A percentile compares a stretch with the other conserved stretches of the same genome.
Evolutionary conservation across 2,329 filamentous ascomycete species (phyloP).

Genomic region (Penicillium sp.): DNA sequence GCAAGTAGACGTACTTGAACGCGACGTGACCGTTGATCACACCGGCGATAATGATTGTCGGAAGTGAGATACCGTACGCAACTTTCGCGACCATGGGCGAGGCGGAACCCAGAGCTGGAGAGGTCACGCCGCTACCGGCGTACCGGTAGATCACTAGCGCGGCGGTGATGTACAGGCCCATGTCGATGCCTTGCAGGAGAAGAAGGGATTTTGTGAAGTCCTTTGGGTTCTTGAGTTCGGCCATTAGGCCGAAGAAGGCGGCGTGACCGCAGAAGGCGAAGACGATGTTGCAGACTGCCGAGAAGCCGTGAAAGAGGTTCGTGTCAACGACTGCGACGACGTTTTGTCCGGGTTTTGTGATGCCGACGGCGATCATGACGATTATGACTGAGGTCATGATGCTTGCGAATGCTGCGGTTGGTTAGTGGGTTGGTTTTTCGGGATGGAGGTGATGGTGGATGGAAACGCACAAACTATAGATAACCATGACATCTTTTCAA

Average conservation of each 20-base stretch:
- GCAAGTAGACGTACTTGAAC: constrained; percentile 63
- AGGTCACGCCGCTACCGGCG: constrained; percentile 59
- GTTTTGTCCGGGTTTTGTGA: constrained; percentile 44
- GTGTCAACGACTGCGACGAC: constrained; percentile 42
- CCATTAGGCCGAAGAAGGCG: constrained; percentile 66
- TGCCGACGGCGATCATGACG: constrained; percentile 64
- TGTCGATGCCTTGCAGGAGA: constrained; percentile 59
- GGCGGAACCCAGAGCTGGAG: constrained; percentile 65
- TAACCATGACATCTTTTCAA: constrained; percentile 61
- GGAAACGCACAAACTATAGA: constrained; percentile 52
- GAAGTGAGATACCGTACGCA: constrained; percentile 66
- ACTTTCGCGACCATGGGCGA: constrained; percentile 57
- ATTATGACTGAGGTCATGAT: constrained; percentile 63
- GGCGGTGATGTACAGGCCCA: constrained; percentile 62
- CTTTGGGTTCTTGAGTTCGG: constrained; percentile 60
- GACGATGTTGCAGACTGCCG: constrained; percentile 65
- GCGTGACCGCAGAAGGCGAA: constrained; percentile 68
- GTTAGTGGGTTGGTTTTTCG: background rate
- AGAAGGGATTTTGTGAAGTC: constrained; percentile 63
- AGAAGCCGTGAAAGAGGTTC: constrained; percentile 55
- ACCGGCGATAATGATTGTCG: constrained; percentile 69
- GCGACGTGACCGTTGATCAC: constrained; percentile 68
- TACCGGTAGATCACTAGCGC: constrained; percentile 68
- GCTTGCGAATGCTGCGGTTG: constrained; percentile 55
- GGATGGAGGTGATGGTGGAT: background rate